Conservation (phyloP, 2,329 filamentous ascomycete genomes). For the Xylariaceae sp. region DNA sequence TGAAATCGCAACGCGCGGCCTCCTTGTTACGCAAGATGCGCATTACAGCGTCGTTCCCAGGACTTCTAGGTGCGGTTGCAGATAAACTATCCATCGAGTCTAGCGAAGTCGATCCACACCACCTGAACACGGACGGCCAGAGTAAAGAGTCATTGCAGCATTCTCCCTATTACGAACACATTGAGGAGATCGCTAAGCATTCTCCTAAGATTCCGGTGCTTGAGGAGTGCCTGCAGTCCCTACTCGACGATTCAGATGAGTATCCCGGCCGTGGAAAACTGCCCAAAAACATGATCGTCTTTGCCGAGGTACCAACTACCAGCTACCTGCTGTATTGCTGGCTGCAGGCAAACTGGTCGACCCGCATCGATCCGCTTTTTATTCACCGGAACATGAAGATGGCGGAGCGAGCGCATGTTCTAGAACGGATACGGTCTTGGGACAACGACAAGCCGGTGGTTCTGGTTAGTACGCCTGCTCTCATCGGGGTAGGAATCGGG, state of each 20-base stretch:
- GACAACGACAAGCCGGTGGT: slow-evolving; percentile 1
- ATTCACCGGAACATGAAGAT: not conserved
- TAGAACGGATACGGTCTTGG: not conserved
- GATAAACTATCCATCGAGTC: not conserved
- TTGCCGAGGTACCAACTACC: not conserved
- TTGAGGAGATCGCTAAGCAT: not conserved
- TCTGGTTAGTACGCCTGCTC: not conserved
- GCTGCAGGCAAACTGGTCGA: not conserved
- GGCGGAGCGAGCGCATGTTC: not conserved
- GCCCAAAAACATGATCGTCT: not conserved
- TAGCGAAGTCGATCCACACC: not conserved
- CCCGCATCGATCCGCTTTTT: not conserved
- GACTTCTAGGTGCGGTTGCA: not conserved
- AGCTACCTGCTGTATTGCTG: not conserved
- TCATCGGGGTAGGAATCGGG: not conserved
- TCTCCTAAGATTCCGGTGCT: not conserved
- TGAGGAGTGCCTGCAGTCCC: not conserved
- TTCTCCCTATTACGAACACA: not conserved
- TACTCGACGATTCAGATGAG: not conserved
- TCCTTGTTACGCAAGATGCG: not conserved
- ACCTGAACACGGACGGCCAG: not conserved
- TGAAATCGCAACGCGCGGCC: not conserved
- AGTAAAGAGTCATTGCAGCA: not conserved
- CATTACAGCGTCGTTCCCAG: not conserved
- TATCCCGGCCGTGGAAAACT: not conserved